A percentile compares a stretch with the other conserved stretches of the same genome.
phyloP scores from a whole-genome alignment of 1,139 yeast species.

The Hyphopichia fennica region DNA sequence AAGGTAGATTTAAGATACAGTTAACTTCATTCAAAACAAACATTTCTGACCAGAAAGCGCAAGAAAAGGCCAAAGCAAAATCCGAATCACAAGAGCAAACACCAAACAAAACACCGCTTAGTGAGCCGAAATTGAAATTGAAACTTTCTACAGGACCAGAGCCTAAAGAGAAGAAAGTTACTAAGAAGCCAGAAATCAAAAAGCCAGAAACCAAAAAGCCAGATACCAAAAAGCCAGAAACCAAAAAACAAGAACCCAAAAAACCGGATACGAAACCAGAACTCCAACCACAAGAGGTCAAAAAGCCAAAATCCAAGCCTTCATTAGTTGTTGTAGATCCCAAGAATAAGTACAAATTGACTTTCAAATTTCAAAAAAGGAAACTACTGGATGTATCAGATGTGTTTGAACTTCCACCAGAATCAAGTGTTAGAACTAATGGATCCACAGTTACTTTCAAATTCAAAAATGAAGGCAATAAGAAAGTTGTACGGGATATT shows the following conservation, averaged over 20 bases:
- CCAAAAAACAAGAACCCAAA: neutral
- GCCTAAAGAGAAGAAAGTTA: constrained; percentile 3
- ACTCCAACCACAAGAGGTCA: neutral
- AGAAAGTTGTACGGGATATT: constrained; percentile 1
- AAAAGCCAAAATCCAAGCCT: neutral
- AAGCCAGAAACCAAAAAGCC: neutral
- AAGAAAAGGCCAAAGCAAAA: neutral
- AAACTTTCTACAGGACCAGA: constrained; percentile 10
- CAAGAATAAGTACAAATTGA: constrained; percentile 10
- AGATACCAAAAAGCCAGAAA: neutral
- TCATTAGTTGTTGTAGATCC: constrained; percentile 8
- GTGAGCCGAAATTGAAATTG: constrained; percentile 22
- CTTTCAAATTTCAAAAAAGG: constrained; percentile 13
- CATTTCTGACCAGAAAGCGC: neutral
- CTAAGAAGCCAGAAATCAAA: neutral
- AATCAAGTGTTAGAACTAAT: neutral
- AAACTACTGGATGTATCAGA: constrained; percentile 6
- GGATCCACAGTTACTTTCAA: constrained; percentile 3
- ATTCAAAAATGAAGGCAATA: neutral
- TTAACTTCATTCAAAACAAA: constrained; percentile 21
- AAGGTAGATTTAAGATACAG: constrained; percentile 48
- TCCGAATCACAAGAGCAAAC: neutral
- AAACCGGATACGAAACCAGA: neutral
- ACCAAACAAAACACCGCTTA: neutral
- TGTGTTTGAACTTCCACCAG: neutral